Percentiles rank a stretch among this genome's conserved stretches.
phyloP scores from a whole-genome alignment of 768 basidiomycete species.

The Panus rudis region DNA sequence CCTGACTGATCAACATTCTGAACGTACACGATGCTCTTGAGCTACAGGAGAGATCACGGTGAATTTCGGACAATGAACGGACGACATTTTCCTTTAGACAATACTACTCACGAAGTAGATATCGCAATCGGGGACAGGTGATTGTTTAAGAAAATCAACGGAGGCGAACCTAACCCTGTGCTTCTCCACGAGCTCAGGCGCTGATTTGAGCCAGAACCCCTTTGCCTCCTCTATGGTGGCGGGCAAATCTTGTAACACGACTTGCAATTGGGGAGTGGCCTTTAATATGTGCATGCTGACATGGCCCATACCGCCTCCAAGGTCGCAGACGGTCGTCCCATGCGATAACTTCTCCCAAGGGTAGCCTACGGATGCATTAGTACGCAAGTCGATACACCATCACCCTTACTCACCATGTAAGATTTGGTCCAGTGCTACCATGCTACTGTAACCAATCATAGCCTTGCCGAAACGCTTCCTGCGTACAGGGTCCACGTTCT shows the following conservation, averaged over 20 bases:
- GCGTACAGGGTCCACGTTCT: not conserved
- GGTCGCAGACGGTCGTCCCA: slow-evolving; percentile 1
- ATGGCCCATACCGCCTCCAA: slow-evolving; percentile 1
- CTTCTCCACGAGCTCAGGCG: not conserved
- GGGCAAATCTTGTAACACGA: slow-evolving; percentile 1
- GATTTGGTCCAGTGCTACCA: not conserved
- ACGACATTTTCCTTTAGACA: not conserved
- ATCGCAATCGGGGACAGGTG: slow-evolving; percentile 1
- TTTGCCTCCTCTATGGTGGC: not conserved
- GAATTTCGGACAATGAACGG: not conserved
- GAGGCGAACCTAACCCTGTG: not conserved
- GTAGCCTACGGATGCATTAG: not conserved
- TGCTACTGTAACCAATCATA: not conserved
- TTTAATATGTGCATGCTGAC: not conserved
- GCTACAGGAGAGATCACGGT: not conserved
- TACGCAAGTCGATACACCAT: not conserved
- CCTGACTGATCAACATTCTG: not conserved
- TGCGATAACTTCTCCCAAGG: not conserved
- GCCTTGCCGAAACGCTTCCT: not conserved
- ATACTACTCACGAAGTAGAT: slow-evolving; percentile 3
- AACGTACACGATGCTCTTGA: not conserved
- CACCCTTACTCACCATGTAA: not conserved
- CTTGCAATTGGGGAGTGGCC: not conserved
- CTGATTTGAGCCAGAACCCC: not conserved
- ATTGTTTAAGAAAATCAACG: slow-evolving; percentile 1